phyloP scores from a whole-genome alignment of 2,329 filamentous ascomycete species.

The Verticillium albo-atrum region DNA sequence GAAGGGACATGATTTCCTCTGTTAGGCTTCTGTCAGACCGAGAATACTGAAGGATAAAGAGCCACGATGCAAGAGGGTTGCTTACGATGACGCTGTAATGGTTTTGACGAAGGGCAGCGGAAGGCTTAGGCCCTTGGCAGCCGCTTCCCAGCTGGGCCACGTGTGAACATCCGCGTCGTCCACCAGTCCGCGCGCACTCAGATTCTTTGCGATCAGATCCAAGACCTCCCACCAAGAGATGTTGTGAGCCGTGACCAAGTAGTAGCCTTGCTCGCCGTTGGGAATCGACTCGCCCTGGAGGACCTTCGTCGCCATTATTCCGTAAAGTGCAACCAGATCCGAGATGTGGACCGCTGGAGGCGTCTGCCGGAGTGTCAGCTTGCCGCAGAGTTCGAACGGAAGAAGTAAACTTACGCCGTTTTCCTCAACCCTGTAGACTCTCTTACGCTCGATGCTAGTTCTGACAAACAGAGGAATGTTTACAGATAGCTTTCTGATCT shows the following conservation, averaged over 20 bases:
- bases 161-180: conserved; percentile 13
- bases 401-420: conserved; percentile 20
- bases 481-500: conserved; percentile 27
- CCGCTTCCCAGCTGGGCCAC: conserved; percentile 26
- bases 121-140: conserved; percentile 23
- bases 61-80: too few relatives aligned
- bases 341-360: conserved; percentile 22
- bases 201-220: conserved; percentile 17
- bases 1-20: background rate
- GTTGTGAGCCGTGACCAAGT: conserved; percentile 24
- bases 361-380: conserved; percentile 12
- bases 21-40: background rate
- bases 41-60: background rate
- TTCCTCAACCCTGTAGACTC: conserved; percentile 26
- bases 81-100: conserved; percentile 22
- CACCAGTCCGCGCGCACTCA: conserved; percentile 24
- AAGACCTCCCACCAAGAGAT: conserved; percentile 22
- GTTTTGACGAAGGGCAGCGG: conserved; percentile 18
- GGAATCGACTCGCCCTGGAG: conserved; percentile 19
- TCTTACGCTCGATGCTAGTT: conserved; percentile 19
- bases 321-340: conserved; percentile 24
- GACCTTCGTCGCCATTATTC: conserved; percentile 21
- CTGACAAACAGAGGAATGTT: conserved; percentile 23
- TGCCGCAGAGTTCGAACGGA: background rate
- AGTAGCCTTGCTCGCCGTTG: conserved; percentile 25